Evolutionary conservation across 345 rosid genomes (phyloP).

Genomic region (Gossypioides kirkii): DNA sequence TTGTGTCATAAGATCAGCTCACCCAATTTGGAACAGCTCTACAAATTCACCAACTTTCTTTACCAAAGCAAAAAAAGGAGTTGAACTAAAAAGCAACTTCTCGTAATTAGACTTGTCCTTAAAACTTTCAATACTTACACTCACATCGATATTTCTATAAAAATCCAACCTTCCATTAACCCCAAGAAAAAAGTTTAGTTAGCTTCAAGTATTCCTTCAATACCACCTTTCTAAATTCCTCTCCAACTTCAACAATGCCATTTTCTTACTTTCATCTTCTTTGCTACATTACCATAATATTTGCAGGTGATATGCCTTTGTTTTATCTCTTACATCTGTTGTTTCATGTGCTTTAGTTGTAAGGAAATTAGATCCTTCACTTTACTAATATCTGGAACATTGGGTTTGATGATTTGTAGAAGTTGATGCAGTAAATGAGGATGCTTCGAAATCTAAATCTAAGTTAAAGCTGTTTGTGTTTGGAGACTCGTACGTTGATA

Average conservation of each 20-base stretch:
- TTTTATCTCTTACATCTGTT: background rate
- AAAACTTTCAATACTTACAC: background rate
- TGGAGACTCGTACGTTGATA: slow-evolving; percentile 79
- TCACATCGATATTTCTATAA: background rate
- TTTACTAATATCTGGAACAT: background rate
- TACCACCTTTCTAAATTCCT: background rate
- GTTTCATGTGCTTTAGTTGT: background rate
- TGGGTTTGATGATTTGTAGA: background rate
- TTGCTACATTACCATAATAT: background rate
- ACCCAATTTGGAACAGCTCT: background rate
- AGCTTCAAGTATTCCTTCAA: no score
- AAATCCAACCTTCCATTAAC: background rate
- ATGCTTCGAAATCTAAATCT: background rate
- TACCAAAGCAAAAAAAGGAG: background rate
- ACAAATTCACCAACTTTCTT: background rate
- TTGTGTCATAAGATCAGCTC: background rate
- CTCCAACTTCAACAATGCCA: background rate
- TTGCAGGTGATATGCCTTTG: background rate
- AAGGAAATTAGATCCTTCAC: background rate
- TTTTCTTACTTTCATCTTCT: background rate
- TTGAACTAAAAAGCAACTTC: background rate
- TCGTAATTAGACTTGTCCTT: background rate
- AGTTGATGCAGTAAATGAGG: background rate
- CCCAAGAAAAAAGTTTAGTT: no score
- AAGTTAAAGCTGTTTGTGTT: slow-evolving; percentile 50